Evolutionary conservation across 2,329 filamentous ascomycete species (phyloP), one percentile per base, ranked within the genome.

Genomic region (Coniochaeta sp.): DNA sequence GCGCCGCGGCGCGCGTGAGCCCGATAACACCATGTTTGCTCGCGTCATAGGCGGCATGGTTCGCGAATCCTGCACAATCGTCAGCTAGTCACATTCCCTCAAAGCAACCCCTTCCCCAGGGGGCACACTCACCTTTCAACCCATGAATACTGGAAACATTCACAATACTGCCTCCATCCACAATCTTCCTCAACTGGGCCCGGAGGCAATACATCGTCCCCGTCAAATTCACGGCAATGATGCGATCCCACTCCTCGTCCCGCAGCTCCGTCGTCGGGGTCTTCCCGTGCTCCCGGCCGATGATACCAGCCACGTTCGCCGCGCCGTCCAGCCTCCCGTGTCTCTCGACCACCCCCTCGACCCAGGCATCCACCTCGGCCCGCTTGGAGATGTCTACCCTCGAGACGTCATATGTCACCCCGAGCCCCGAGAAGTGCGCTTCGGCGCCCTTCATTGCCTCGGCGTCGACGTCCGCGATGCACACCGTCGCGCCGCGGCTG

Each of bases 141-240:
- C 82, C 82, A 40, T 81, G 78, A 36, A 81, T 79, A 52, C 79
- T 83, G 28, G 79, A 74, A 31, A 81, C 75, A 67, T 84, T 86
- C 59, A 87, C 84, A 66, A 87, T 85, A 62, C 82, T 83, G 8
- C 82, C 82, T 1, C 79, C 77, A 6, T 76, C 69, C 24, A 74
- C 72, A 56, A 84, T 76, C 44, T 75, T 74, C 40, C 68, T 68
- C 47, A 81, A 71, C 69, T 79, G 70, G 34, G 77, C 77, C 43
- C 79, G 73, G 63, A 81, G 64, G 62, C 78, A 81, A 66, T 80
- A 78, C 78, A 81, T 81, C 44, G 73, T 76, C n/a, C 79, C 80
- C 9, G 77, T 81, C 59, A 81, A 66, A 61, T 82, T 82, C 52
- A 81, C 72, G 7, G 70, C 72, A 36, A 81, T 79, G 60, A 79